These are phyloP conservation scores for Chernovozyma aurita DNA, from an alignment of 1,139 yeast species.

Conservation along the genomic window DNA sequence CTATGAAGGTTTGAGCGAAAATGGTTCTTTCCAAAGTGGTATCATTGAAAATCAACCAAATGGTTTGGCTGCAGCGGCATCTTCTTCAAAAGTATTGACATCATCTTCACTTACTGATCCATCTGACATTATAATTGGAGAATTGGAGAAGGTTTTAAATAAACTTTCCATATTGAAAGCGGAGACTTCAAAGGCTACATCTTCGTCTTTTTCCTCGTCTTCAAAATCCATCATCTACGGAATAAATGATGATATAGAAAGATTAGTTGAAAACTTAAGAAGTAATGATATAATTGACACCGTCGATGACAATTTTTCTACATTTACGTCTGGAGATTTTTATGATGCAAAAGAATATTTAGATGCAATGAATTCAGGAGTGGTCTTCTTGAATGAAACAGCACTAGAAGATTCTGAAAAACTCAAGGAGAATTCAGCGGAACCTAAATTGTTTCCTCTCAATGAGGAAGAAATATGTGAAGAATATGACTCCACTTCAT, in stretches of 20 bases:
- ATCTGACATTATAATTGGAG: conserved; percentile 3
- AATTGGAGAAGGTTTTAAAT: conserved; percentile 17
- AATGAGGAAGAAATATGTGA: conserved; percentile 10
- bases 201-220: neutral
- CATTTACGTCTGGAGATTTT: conserved; percentile 42
- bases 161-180: conserved; percentile 21
- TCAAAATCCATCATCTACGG: conserved; percentile 8
- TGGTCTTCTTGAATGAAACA: conserved; percentile 25
- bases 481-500: conserved; percentile 4
- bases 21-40: conserved; percentile 1
- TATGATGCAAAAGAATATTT: conserved; percentile 64
- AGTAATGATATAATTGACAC: neutral
- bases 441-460: neutral
- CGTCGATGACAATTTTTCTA: conserved; percentile 14
- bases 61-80: neutral
- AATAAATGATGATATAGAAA: conserved; percentile 15
- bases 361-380: conserved; percentile 35
- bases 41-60: neutral
- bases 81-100: neutral
- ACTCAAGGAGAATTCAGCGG: neutral
- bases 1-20: conserved; percentile 7
- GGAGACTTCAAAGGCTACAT: conserved; percentile 10
- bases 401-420: neutral
- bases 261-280: conserved; percentile 14
- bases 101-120: neutral